Percentiles rank a stretch among this genome's conserved stretches.
Evolutionary conservation across 2,329 filamentous ascomycete genomes (phyloP).

Genomic region (Cephalotrichum gorgonifer): DNA sequence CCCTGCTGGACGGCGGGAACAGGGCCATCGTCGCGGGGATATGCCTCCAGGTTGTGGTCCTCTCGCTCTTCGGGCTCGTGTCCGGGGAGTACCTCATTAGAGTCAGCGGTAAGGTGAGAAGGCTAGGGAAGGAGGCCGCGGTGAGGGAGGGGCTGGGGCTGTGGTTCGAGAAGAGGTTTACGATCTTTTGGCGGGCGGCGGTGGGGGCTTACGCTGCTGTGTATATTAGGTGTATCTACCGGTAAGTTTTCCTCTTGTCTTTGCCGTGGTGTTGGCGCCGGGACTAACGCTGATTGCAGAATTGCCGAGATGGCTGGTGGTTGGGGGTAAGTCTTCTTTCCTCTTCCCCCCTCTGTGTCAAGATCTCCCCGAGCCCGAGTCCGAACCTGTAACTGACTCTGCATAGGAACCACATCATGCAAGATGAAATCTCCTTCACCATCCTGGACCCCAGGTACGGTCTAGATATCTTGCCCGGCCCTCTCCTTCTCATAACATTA

Average conservation of each 20-base stretch:
- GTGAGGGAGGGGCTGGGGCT: conserved; percentile 20
- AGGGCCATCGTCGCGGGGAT: conserved; percentile 43
- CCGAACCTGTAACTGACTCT: not conserved
- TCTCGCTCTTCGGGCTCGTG: conserved; percentile 32
- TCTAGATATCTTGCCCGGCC: not conserved
- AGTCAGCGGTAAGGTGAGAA: conserved; percentile 25
- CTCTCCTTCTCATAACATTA: not conserved
- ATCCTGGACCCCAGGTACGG: conserved; percentile 32
- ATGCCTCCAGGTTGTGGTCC: conserved; percentile 40
- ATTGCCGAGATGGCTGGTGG: conserved; percentile 55
- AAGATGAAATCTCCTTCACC: conserved; percentile 48
- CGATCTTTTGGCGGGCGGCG: conserved; percentile 33
- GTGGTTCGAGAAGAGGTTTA: conserved; percentile 32
- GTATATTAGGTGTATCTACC: conserved; percentile 43
- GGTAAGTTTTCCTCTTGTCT: conserved; percentile 23
- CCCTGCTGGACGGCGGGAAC: conserved; percentile 35
- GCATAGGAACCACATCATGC: conserved; percentile 44
- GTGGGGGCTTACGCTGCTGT: conserved; percentile 32
- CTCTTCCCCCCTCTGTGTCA: not conserved
- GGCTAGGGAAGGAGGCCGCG: conserved; percentile 17
- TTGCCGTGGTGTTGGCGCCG: not conserved
- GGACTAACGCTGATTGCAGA: conserved; percentile 18
- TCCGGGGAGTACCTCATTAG: conserved; percentile 34
- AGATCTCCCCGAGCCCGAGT: not conserved
- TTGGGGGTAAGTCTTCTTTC: conserved; percentile 37